A percentile compares a stretch with the other conserved stretches of the same genome.
Evolutionary conservation across 306 rosid genomes (phyloP).

Genomic region (Castanospermum australe): DNA sequence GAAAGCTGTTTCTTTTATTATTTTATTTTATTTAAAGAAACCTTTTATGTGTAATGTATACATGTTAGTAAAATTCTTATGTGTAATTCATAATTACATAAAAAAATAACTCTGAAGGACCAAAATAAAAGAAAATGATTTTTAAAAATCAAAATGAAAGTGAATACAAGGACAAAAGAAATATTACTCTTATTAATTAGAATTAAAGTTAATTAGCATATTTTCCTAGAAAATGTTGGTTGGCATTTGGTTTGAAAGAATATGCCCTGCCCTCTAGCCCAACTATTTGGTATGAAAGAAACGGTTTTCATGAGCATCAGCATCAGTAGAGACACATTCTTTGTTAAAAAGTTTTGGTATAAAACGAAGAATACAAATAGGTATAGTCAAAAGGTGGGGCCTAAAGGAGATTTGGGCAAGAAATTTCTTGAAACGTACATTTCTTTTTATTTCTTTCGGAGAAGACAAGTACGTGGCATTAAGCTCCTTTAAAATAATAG

Average conservation of each 20-base stretch:
- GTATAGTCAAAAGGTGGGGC: neutral
- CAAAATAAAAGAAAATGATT: too few relatives aligned
- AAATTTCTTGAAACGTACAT: conserved; percentile 9
- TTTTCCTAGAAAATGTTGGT: neutral
- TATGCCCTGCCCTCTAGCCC: neutral
- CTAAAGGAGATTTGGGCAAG: neutral
- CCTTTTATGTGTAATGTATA: too few relatives aligned
- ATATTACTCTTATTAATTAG: too few relatives aligned
- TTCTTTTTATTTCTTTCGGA: neutral
- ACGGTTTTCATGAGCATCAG: neutral
- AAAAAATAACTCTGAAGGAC: too few relatives aligned
- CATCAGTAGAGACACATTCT: too few relatives aligned
- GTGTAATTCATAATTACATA: too few relatives aligned
- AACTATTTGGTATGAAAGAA: neutral
- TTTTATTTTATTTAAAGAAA: too few relatives aligned
- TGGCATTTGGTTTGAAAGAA: neutral
- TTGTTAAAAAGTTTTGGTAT: too few relatives aligned
- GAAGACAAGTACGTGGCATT: neutral
- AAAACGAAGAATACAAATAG: neutral
- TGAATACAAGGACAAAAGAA: too few relatives aligned
- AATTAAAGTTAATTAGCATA: neutral
- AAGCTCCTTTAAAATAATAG: neutral
- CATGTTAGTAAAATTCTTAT: too few relatives aligned
- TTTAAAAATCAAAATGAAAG: too few relatives aligned
- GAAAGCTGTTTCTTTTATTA: too few relatives aligned